A percentile compares a stretch with the other conserved stretches of the same genome.
These are phyloP conservation scores for Nakazawaea sp. DNA, from an alignment of 805 yeast species.

Conservation along the genomic window DNA sequence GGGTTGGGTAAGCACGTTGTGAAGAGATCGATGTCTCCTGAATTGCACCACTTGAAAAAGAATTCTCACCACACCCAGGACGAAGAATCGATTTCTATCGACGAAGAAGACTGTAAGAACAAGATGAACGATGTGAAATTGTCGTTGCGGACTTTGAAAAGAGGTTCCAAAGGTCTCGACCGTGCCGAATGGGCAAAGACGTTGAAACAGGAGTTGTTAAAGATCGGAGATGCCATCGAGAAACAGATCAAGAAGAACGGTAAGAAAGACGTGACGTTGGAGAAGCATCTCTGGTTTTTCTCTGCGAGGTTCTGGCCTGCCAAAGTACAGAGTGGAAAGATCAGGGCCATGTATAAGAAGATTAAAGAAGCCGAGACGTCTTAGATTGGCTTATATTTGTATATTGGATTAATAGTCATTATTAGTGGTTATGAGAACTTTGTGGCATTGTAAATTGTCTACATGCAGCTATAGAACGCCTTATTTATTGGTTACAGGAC, in stretches of 20 bases:
- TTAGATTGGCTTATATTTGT: background rate
- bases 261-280: slow-evolving; percentile 22
- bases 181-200: slow-evolving; percentile 73
- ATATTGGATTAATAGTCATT: background rate
- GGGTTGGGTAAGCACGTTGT: background rate
- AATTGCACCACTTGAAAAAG: background rate
- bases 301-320: slow-evolving; percentile 87
- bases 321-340: slow-evolving; percentile 65
- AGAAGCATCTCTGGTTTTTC: slow-evolving; percentile 76
- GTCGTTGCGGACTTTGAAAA: slow-evolving; percentile 58
- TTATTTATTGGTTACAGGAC: no score
- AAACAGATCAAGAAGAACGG: slow-evolving; percentile 22
- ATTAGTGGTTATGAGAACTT: no score
- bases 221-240: slow-evolving; percentile 68
- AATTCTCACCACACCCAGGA: slow-evolving; percentile 13
- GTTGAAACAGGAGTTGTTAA: slow-evolving; percentile 59
- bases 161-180: slow-evolving; percentile 68
- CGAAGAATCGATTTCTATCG: slow-evolving; percentile 60
- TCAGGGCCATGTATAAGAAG: slow-evolving; percentile 70
- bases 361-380: slow-evolving; percentile 24
- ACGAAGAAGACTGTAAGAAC: slow-evolving; percentile 59
- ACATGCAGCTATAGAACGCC: no score
- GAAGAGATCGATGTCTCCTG: background rate
- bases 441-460: no score
- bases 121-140: slow-evolving; percentile 59